A percentile compares a stretch with the other conserved stretches of the same genome.
Conservation (phyloP, 164 flowering plant genomes). For the Amborella trichopoda region DNA sequence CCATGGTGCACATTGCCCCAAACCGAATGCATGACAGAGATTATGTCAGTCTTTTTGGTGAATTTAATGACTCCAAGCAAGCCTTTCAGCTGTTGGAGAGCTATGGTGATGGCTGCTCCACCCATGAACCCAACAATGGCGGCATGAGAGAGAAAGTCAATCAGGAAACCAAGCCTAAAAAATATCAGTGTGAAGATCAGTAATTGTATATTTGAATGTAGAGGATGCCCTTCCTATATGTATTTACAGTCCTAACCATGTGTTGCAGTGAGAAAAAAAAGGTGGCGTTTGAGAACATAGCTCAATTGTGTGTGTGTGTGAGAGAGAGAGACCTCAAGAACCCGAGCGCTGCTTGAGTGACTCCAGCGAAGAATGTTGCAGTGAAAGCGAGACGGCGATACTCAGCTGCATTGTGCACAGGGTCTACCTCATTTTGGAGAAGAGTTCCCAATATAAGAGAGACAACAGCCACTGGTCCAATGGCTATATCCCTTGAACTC, state of each 20-base stretch:
- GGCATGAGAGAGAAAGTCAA: slow-evolving; percentile 94
- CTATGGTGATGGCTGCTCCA: slow-evolving; percentile 92
- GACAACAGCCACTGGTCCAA: slow-evolving; percentile 95
- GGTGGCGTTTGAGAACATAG: not conserved
- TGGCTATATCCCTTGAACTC: slow-evolving; percentile 93
- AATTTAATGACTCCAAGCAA: slow-evolving; percentile 69
- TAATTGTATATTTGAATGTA: no score
- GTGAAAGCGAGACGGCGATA: slow-evolving; percentile 81
- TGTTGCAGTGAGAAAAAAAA: not conserved
- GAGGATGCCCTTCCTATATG: no score
- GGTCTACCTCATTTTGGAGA: slow-evolving; percentile 62
- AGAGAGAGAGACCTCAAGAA: slow-evolving; percentile 43
- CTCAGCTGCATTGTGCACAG: slow-evolving; percentile 21
- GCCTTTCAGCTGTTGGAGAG: slow-evolving; percentile 94
- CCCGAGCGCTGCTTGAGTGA: slow-evolving; percentile 81
- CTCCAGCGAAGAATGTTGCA: slow-evolving; percentile 91
- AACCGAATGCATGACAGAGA: slow-evolving; percentile 68
- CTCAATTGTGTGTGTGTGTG: no score
- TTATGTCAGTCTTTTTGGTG: slow-evolving; percentile 65
- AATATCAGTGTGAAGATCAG: no score
- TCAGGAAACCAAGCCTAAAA: slow-evolving; percentile 79
- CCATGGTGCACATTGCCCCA: slow-evolving; percentile 52
- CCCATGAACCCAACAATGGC: slow-evolving; percentile 97
- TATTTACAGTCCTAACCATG: no score
- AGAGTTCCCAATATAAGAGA: slow-evolving; percentile 78